Percentiles rank a stretch among this genome's conserved stretches.
These are phyloP conservation scores for Coix lacrymajobi DNA, from an alignment of 176 grass and related monocot genomes.

Conservation along the genomic window DNA sequence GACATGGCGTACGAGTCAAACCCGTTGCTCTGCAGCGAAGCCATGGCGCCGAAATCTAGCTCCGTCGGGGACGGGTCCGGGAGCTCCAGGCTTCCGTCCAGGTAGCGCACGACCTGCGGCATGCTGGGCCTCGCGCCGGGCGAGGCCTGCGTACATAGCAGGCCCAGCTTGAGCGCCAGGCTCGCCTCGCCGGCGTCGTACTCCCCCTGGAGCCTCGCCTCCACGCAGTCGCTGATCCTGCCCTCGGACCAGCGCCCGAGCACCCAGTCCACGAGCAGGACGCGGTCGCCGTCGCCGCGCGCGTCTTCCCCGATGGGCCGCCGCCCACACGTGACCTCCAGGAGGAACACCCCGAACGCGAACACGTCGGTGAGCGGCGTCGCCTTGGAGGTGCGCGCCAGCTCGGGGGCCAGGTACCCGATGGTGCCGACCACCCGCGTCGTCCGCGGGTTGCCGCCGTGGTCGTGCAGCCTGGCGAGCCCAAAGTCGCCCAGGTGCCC, in stretches of 20 bases:
- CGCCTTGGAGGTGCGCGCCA: conserved; percentile 31
- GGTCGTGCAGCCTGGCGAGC: conserved; percentile 46
- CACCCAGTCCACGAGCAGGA: conserved; percentile 60
- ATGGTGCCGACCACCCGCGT: conserved; percentile 54
- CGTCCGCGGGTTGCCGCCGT: conserved; percentile 36
- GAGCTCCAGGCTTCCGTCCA: not conserved
- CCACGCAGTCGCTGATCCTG: not conserved
- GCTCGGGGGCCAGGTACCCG: conserved; percentile 55
- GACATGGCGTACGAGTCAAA: not conserved
- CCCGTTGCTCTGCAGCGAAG: not conserved
- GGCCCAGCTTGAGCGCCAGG: not conserved
- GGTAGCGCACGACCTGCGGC: not conserved
- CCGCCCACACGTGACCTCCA: conserved; percentile 48
- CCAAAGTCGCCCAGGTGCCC: conserved; percentile 44
- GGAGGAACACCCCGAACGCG: conserved; percentile 42
- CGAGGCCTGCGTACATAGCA: not conserved
- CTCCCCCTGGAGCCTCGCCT: not conserved
- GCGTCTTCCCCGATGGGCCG: conserved; percentile 23
- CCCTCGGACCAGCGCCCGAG: conserved; percentile 29
- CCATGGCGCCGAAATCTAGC: not conserved
- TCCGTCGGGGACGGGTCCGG: not conserved
- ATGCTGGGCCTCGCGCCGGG: not conserved
- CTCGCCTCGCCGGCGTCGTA: not conserved
- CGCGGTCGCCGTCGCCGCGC: not conserved
- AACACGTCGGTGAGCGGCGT: conserved; percentile 48